Evolutionary conservation across 345 rosid species (phyloP), one percentile per base, ranked within the genome.

Genomic region (Adansonia digitata): DNA sequence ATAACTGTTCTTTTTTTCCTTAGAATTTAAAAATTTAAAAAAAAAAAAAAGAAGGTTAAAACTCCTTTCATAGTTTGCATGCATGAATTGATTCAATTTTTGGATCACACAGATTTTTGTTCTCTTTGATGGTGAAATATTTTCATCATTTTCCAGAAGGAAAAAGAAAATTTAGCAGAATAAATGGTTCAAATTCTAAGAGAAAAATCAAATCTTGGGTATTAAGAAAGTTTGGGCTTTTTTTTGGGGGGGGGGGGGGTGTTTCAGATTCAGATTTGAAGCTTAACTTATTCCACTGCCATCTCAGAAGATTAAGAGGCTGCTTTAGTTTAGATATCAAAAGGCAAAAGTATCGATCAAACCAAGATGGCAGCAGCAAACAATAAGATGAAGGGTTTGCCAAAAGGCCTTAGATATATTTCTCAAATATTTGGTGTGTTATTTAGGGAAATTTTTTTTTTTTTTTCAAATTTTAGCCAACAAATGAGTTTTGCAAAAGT

Each of bases 381-480:
- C 88, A 77, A 77, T 74, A 91, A 85, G 86, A 84, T 91, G 92
- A 91, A 91, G 81, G 90, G 94, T 76, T 90, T 91, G 49, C 79
- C 89, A 49, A 91, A 84, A 77, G 94, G 94, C 55, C 85, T 91
- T 1, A 78, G 92, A 78, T 91, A 88, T 82, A 88, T 91, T 57
- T 88, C 93, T 79, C 89, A 89, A 67, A 89, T 91, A 29, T 91
- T 91, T 79, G 97, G 97, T 91, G 17, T 15, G 53, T n/a, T 48
- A n/a, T n/a, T n/a, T n/a, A n/a, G n/a, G n/a, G n/a, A n/a, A n/a
- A n/a, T n/a, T n/a, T n/a, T n/a, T n/a, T n/a, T n/a, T n/a, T n/a
- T n/a, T n/a, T n/a, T n/a, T 27, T 13, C 8, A 4, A 27, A 13
- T 59, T 59, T 26, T 27, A 59, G 37, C 37, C 37, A 59, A 27